Evolutionary conservation across 345 rosid genomes (phyloP).

Genomic region (Conringia planisiliqua): DNA sequence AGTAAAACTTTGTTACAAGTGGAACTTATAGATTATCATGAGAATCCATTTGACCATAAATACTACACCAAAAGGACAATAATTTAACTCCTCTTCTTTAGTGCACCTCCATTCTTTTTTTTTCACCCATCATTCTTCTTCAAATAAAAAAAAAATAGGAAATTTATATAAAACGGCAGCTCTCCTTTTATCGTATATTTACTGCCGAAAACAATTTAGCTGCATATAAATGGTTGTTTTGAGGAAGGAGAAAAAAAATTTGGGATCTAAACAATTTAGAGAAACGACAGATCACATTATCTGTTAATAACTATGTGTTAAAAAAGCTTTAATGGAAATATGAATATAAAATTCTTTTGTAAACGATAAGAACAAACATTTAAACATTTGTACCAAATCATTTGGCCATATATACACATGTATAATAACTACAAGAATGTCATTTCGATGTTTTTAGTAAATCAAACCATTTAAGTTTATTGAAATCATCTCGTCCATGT

Average conservation of each 20-base stretch:
- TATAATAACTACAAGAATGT: not conserved
- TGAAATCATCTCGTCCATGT: not conserved
- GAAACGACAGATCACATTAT: not conserved
- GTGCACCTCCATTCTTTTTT: conserved; percentile 23
- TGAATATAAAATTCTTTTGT: not conserved
- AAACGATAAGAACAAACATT: not conserved
- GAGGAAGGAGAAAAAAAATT: not conserved
- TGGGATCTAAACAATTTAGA: not conserved
- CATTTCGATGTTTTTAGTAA: not conserved
- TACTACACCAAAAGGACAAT: conserved; percentile 25
- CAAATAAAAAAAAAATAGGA: not conserved
- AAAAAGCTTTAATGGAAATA: not conserved
- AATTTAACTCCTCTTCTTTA: conserved; percentile 25
- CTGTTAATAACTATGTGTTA: not conserved
- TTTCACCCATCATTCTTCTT: conserved; percentile 14
- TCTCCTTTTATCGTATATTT: not conserved
- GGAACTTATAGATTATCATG: conserved; percentile 37
- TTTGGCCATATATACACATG: not conserved
- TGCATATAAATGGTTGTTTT: not conserved
- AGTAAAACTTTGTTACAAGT: conserved; percentile 31
- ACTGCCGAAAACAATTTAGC: no score
- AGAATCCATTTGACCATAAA: conserved; percentile 32
- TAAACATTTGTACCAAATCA: not conserved
- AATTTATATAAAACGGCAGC: not conserved
- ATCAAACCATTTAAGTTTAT: not conserved